phyloP scores from a whole-genome alignment of 441 rosid species.

The Adansonia gregorii region DNA sequence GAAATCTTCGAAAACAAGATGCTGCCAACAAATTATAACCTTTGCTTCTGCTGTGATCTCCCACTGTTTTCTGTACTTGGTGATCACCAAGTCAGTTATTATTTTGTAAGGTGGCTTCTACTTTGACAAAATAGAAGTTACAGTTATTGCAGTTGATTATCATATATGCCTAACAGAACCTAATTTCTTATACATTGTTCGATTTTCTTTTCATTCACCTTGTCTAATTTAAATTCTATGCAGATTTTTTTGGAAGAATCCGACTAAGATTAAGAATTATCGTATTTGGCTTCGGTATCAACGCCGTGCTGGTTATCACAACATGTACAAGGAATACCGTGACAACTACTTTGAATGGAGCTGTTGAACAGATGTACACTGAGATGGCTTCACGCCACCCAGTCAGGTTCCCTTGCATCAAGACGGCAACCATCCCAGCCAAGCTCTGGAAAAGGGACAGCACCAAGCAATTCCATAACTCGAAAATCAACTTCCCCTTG shows the following conservation, averaged over 20 bases:
- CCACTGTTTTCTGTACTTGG: background rate
- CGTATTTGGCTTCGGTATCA: conserved; percentile 67
- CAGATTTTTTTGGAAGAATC: conserved; percentile 63
- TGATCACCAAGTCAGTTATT: background rate
- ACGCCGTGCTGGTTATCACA: conserved; percentile 63
- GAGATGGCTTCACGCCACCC: conserved; percentile 69
- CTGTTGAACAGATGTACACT: conserved; percentile 63
- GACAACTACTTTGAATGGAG: conserved; percentile 64
- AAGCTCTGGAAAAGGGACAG: conserved; percentile 47
- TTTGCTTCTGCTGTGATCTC: background rate
- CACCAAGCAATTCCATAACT: conserved; percentile 48
- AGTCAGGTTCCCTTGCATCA: conserved; percentile 64
- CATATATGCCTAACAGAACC: background rate
- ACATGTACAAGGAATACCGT: conserved; percentile 71
- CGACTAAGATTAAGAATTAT: conserved; percentile 55
- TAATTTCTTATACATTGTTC: background rate
- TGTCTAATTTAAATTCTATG: background rate
- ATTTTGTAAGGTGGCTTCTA: background rate
- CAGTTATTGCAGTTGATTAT: background rate
- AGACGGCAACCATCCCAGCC: conserved; percentile 47
- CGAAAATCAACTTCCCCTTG: conserved; percentile 51
- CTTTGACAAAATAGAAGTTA: background rate
- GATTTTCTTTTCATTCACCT: background rate
- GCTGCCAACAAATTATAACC: background rate
- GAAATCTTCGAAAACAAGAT: background rate